phyloP scores from a whole-genome alignment of 2,329 filamentous ascomycete genomes.

The Teratosphaeria gauchensis region DNA sequence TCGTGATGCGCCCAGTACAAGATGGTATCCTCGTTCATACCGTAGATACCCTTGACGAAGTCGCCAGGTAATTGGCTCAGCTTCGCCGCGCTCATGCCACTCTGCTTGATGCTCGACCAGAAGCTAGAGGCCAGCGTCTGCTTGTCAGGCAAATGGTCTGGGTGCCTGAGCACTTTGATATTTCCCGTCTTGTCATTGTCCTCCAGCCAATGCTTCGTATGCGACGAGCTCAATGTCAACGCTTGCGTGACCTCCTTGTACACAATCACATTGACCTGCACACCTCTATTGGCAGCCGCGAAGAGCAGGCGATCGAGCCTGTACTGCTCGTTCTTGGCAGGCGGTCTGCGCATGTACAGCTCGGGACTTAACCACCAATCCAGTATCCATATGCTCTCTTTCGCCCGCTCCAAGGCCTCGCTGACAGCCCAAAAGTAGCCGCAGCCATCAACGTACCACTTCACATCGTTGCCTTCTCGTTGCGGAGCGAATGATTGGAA shows the following conservation, averaged over 20 bases:
- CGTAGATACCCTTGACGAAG: constrained; percentile 69
- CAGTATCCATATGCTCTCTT: constrained; percentile 71
- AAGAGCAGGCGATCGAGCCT: constrained; percentile 74
- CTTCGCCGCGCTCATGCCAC: constrained; percentile 45
- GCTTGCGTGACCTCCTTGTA: constrained; percentile 65
- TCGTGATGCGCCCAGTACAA: constrained; percentile 92
- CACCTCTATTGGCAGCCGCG: constrained; percentile 72
- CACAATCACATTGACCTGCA: constrained; percentile 75
- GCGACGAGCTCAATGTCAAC: constrained; percentile 51
- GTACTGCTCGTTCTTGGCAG: constrained; percentile 71
- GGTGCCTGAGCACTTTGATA: constrained; percentile 81
- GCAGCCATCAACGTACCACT: constrained; percentile 83
- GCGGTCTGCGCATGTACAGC: constrained; percentile 74
- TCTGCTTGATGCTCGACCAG: constrained; percentile 45
- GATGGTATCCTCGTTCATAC: constrained; percentile 69
- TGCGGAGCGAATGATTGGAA: constrained; percentile 61
- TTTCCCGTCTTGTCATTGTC: constrained; percentile 61
- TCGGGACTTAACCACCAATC: constrained; percentile 75
- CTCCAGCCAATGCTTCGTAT: constrained; percentile 74
- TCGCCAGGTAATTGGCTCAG: constrained; percentile 60
- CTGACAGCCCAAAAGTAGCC: constrained; percentile 81
- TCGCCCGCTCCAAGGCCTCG: constrained; percentile 65
- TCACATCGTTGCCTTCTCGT: constrained; percentile 60
- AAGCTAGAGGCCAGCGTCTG: constrained; percentile 55
- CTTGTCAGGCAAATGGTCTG: constrained; percentile 71